Evolutionary conservation across 345 rosid genomes (phyloP).

Genomic region (Anastatica hierochuntica): DNA sequence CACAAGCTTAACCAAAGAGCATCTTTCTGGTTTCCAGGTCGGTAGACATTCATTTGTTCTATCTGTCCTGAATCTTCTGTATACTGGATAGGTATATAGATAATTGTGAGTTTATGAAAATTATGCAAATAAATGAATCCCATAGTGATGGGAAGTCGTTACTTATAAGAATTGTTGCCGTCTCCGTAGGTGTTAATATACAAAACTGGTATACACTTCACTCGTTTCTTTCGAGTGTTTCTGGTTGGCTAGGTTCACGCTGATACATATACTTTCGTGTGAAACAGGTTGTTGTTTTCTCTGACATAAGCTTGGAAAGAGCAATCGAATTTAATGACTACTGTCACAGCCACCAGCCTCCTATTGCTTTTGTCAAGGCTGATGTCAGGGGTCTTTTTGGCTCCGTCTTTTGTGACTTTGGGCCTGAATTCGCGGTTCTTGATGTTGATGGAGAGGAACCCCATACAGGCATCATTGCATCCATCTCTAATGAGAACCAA

Average conservation of each 20-base stretch:
- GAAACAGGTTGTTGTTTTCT: constrained; percentile 84
- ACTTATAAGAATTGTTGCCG: background rate
- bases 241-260: background rate
- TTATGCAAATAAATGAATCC: background rate
- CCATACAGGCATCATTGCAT: constrained; percentile 89
- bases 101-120: background rate
- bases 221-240: background rate
- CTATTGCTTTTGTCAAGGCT: constrained; percentile 79
- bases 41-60: background rate
- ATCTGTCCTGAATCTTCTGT: background rate
- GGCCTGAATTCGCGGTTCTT: constrained; percentile 75
- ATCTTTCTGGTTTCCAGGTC: constrained; percentile 86
- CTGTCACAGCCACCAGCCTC: constrained; percentile 81
- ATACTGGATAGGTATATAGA: background rate
- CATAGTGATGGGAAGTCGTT: background rate
- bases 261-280: constrained; percentile 11
- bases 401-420: constrained; percentile 94
- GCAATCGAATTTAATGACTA: constrained; percentile 79
- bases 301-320: constrained; percentile 60
- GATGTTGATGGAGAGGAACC: constrained; percentile 98
- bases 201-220: background rate
- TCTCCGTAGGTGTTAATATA: background rate
- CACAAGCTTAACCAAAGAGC: constrained; percentile 54
- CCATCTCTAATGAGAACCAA: constrained; percentile 79
- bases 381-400: constrained; percentile 98